Evolutionary conservation across 78 protist genomes (phyloP).

Genomic region (Emiliania huxleyi): DNA sequence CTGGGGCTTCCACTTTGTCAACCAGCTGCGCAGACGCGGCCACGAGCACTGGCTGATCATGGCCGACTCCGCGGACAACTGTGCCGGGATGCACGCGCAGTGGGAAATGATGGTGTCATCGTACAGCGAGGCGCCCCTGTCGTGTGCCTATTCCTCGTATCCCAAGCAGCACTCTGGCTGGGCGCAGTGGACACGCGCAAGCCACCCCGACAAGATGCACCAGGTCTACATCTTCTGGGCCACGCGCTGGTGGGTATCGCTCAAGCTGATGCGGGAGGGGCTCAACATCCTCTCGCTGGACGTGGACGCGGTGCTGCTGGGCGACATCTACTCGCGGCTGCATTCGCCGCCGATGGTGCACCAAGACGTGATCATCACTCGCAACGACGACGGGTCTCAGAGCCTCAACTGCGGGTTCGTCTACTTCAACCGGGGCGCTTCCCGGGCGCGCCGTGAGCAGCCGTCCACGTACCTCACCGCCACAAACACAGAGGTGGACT

Average conservation of each 20-base stretch:
- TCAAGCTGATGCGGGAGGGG: background rate
- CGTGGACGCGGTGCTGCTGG: background rate
- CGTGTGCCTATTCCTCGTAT: background rate
- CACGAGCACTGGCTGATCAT: background rate
- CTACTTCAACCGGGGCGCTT: background rate
- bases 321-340: conserved; percentile 1
- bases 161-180: background rate
- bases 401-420: conserved; percentile 13
- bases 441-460: background rate
- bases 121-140: background rate
- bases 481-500: too few species aligned
- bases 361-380: background rate
- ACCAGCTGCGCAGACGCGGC: background rate
- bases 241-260: background rate
- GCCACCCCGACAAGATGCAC: background rate
- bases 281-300: background rate
- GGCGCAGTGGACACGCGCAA: background rate
- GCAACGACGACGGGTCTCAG: background rate
- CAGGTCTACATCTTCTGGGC: background rate
- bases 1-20: background rate
- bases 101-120: background rate
- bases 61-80: background rate
- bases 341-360: background rate
- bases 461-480: background rate
- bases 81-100: background rate